Base-by-base conservation (phyloP, 2,329 filamentous ascomycete genomes). In the Talaromyces funiculosus region DNA sequence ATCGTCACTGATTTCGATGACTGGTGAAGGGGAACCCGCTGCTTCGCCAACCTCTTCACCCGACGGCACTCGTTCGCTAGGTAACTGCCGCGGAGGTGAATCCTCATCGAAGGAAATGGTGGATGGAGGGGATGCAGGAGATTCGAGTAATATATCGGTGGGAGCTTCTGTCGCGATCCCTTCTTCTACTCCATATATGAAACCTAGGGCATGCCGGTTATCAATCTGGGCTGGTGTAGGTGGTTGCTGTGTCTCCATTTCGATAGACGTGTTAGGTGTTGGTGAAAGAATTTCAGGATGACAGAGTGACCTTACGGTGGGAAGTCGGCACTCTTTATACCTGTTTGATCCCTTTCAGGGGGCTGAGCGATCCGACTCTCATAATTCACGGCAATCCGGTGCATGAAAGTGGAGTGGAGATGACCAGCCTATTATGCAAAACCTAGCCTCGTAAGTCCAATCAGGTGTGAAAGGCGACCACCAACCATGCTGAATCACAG, bases 231-330 rank as follows among this genome's bases (percentile, higher is more conserved):
- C 51, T 54, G 33, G 20, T 54, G 22, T 54, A 38, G 33, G 51
- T 54, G 51, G 51, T 54, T 54, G 51, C 51, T 54, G 51, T 54
- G 51, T 54, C 49, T 37, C n/a, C 18, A 53, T 42, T 22, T 42
- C 38, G 38, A 42, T 42, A 42, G 38, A 18, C 35, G 18, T 45
- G 10, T 26, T n/a, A 16, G 42, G 20, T 45, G 20, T 26, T 45
- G 20, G 20, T 6, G 22, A 45, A 45, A 40, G 51, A 40, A 54
- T 54, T 26, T 54, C 51, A 40, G 4, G 20, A 43, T 3, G 33
- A 54, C 33, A 54, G 20, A 40, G 20, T 40, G 4, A 9, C 12
- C 33, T 35, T 35, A 29, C 3, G 51, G 51, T 26, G 33, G 51
- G 31, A 54, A 54, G 33, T 54, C 51, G 4, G 20, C 14, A 54